Conservation (phyloP, 352 stramenopile species). For the Pythium myriotylum region DNA sequence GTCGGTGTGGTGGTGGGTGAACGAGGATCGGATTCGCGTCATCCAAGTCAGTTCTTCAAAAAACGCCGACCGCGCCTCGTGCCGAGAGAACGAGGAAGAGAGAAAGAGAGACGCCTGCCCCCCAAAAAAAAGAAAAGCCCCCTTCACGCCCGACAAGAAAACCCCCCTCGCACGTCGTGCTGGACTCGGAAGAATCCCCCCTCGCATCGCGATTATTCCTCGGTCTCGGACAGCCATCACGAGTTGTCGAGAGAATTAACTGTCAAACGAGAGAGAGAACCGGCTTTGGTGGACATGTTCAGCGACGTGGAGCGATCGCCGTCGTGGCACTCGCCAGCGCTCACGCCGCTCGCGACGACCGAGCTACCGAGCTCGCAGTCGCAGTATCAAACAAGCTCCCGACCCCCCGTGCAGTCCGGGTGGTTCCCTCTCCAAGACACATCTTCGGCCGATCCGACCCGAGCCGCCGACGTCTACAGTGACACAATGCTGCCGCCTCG, state of each 20-base stretch:
- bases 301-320: conserved; percentile 33
- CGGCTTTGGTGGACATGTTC: conserved; percentile 19
- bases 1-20: background rate
- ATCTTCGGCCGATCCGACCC: conserved; percentile 11
- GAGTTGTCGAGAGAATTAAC: conserved; percentile 13
- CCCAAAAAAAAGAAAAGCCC: conserved; percentile 18
- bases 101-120: background rate
- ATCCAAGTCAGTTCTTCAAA: background rate
- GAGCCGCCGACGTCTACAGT: conserved; percentile 22
- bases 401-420: conserved; percentile 38
- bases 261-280: conserved; percentile 10
- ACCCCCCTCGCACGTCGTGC: background rate
- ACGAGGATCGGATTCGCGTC: conserved; percentile 6
- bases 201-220: too few species aligned
- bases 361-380: conserved; percentile 5
- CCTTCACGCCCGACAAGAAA: conserved; percentile 14
- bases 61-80: too few species aligned
- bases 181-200: too few species aligned
- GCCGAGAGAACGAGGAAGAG: background rate
- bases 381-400: conserved; percentile 4
- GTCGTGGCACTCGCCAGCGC: conserved; percentile 20
- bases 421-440: conserved; percentile 58
- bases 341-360: background rate
- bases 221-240: too few species aligned
- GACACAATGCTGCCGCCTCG: conserved; percentile 20